Evolutionary conservation across 345 rosid genomes (phyloP).

Genomic region (Cardamine chenopodiifolia): DNA sequence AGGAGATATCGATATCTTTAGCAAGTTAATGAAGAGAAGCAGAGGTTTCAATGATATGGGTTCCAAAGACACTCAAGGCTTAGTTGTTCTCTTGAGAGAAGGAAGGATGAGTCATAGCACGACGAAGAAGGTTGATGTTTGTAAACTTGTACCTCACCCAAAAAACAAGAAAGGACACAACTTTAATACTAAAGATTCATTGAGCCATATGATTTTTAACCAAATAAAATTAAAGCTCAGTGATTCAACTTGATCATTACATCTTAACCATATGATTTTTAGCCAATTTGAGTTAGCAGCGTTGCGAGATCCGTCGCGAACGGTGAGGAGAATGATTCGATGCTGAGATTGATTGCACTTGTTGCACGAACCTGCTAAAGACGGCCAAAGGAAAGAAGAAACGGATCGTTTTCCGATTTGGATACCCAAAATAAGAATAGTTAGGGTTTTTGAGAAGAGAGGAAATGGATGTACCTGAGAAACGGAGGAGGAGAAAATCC

Average conservation of each 20-base stretch:
- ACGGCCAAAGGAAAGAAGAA: neutral
- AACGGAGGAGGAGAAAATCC: conserved; percentile 21
- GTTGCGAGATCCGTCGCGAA: conserved; percentile 45
- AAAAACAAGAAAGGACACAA: neutral
- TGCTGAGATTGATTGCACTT: conserved; percentile 18
- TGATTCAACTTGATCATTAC: neutral
- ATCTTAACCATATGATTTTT: no score
- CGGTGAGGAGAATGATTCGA: conserved; percentile 41
- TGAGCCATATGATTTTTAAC: neutral
- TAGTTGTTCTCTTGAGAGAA: conserved; percentile 69
- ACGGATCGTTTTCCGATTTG: neutral
- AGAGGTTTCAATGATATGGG: conserved; percentile 53
- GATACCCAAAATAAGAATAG: neutral
- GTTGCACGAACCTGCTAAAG: conserved; percentile 41
- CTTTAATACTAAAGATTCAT: neutral
- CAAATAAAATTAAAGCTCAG: neutral
- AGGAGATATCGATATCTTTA: conserved; percentile 55
- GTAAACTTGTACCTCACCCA: conserved; percentile 52
- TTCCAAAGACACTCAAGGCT: conserved; percentile 65
- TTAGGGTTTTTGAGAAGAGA: conserved; percentile 21
- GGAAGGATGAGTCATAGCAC: conserved; percentile 73
- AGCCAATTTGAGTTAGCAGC: conserved; percentile 51
- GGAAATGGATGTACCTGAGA: conserved; percentile 31
- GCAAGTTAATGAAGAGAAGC: conserved; percentile 46
- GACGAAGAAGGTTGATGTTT: conserved; percentile 56